Conservation (phyloP, 352 stramenopile species). For the Phytophthora hibernalis region DNA sequence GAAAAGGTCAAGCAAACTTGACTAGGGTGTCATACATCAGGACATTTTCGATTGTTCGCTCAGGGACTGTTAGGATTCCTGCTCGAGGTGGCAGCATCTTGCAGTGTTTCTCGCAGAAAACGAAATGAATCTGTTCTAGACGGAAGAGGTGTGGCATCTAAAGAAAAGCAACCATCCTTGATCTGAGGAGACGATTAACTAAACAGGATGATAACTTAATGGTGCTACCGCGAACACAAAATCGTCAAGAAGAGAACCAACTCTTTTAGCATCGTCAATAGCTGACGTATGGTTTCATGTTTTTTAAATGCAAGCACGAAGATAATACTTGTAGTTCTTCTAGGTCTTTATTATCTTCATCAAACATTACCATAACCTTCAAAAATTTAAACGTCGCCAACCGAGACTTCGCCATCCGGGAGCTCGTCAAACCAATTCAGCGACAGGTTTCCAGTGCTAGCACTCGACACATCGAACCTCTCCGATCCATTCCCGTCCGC, state of each 20-base stretch:
- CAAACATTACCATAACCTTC: background rate
- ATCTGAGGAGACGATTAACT: too few relatives aligned
- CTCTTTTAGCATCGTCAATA: too few relatives aligned
- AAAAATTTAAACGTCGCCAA: background rate
- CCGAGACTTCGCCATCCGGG: background rate
- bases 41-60: background rate
- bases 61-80: background rate
- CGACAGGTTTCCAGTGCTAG: background rate
- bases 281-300: too few relatives aligned
- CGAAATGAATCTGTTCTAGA: background rate
- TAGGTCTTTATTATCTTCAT: background rate
- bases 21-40: slow-evolving; percentile 12
- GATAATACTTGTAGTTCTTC: too few relatives aligned
- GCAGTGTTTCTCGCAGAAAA: background rate
- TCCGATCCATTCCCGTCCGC: background rate
- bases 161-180: too few relatives aligned
- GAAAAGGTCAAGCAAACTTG: slow-evolving; percentile 2
- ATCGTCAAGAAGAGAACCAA: too few relatives aligned
- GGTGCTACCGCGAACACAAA: background rate
- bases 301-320: too few relatives aligned
- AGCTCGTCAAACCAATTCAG: slow-evolving; percentile 9
- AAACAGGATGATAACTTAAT: background rate
- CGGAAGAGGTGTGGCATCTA: background rate
- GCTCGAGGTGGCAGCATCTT: background rate
- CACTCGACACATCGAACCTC: background rate